Evolutionary conservation across 129 eudicot species (phyloP), one percentile per base, ranked within the genome.

Genomic region (Heracleum sosnowskyi): DNA sequence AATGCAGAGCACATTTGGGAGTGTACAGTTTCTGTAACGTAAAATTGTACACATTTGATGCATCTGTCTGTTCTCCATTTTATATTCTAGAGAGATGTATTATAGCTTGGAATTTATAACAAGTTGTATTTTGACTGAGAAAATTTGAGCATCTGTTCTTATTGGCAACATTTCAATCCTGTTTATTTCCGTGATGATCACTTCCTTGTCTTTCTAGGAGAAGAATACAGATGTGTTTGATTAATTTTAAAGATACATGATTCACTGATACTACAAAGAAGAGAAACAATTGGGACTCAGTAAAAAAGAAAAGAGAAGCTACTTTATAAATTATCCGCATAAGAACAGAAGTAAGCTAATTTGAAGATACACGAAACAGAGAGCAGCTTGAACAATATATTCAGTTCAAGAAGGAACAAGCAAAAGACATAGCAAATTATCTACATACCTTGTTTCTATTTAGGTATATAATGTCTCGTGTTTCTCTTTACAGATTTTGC

Each of bases 11-110:
- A 39, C 66, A 57, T 57, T 72, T 72, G 39, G 49, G 34, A 34
- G 74, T 71, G 35, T 72, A 72, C 42, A 72, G 76, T 72, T 37
- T 72, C 33, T 11, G 8, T 17, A 71, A 51, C 76, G 3, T 40
- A 39, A 24, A 22, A 39, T 7, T 39, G 4, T 39, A 22, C 49
- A 39, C 26, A 39, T 71, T 37, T 71, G 75, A 71, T 2, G 18
- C 49, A 55, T 8, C 29, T 24, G 24, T 71, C 75, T 71, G 20
- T 24, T 36, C 44, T 36, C 37, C 6, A n/a, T 70, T 11, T 71
- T 40, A 11, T 71, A 71, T 8, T 39, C 6, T n/a, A 44, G 13
- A 28, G 22, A 28, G 5, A 34, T 33, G 22, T 64, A 33, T 5
- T 68, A 17, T 7, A 34, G 42, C 36, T 17, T 69, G 39, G 20